phyloP scores from a whole-genome alignment of 148 eudicot genomes.

The Nepenthes mirabilis region DNA sequence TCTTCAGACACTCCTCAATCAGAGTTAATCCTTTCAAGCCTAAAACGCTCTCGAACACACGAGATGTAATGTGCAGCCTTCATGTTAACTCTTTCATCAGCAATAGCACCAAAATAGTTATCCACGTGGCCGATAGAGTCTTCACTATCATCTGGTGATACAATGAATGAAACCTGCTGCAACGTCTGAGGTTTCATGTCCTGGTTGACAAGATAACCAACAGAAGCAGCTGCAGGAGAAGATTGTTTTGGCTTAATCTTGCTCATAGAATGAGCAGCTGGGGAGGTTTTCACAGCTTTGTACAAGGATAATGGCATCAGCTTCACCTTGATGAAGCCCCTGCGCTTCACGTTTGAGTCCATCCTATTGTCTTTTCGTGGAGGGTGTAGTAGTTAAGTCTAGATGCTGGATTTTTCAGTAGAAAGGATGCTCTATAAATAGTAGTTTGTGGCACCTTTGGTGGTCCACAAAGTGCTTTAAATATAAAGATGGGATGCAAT shows the following conservation, averaged over 20 bases:
- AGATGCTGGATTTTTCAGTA: background rate
- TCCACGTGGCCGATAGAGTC: constrained; percentile 17
- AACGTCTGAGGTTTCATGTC: constrained; percentile 24
- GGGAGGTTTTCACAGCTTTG: constrained; percentile 4
- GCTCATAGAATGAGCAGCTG: constrained; percentile 6
- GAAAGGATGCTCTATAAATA: too few species aligned
- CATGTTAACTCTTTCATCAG: constrained; percentile 40
- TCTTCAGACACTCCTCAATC: constrained; percentile 1
- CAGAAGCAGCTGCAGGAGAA: constrained; percentile 9
- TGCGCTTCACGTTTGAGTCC: constrained; percentile 8
- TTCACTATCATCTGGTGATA: constrained; percentile 6
- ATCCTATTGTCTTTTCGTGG: background rate
- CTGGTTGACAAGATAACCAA: constrained; percentile 26
- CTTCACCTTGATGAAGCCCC: constrained; percentile 22
- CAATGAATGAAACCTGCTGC: constrained; percentile 17
- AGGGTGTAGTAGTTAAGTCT: background rate
- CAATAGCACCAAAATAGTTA: constrained; percentile 16
- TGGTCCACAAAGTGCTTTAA: too few species aligned
- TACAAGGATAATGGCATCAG: constrained; percentile 10
- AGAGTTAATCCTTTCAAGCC: constrained; percentile 23
- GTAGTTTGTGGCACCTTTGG: too few species aligned
- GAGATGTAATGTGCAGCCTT: constrained; percentile 51
- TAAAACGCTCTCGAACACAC: constrained; percentile 46
- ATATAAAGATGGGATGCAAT: too few species aligned
- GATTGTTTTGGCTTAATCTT: constrained; percentile 7